Percentiles rank a stretch among this genome's conserved stretches.
phyloP scores from a whole-genome alignment of 2,329 filamentous ascomycete genomes.

The Fusarium neocosmosporiellum region DNA sequence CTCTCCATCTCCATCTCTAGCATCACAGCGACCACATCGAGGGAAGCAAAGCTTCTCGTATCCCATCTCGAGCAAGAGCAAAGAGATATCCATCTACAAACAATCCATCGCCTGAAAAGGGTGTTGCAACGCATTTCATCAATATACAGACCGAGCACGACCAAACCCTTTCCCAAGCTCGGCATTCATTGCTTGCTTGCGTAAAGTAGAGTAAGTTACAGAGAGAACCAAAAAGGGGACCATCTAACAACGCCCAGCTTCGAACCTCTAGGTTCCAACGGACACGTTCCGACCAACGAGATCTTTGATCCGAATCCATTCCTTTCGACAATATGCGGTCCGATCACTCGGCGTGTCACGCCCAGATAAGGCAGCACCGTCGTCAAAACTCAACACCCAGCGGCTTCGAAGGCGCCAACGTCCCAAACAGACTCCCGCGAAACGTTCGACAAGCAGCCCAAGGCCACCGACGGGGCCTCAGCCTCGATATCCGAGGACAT shows the following conservation, averaged over 20 bases:
- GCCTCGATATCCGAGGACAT: constrained; percentile 79
- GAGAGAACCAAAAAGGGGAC: background rate
- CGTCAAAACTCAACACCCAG: constrained; percentile 89
- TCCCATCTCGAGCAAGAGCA: constrained; percentile 14
- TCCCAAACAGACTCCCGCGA: constrained; percentile 69
- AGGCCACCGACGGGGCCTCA: constrained; percentile 84
- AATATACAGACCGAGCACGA: constrained; percentile 60
- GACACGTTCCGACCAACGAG: constrained; percentile 64
- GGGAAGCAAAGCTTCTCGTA: constrained; percentile 22
- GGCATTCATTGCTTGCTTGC: constrained; percentile 86
- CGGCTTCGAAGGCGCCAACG: constrained; percentile 80
- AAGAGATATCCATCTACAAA: background rate
- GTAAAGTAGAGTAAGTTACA: constrained; percentile 70
- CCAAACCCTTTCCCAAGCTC: constrained; percentile 65
- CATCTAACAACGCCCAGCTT: constrained; percentile 47
- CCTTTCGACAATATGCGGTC: constrained; percentile 82
- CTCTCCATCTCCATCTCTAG: constrained; percentile 37
- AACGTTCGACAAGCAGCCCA: constrained; percentile 51
- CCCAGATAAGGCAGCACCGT: constrained; percentile 69
- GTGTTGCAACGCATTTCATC: constrained; percentile 38
- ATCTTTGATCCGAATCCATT: constrained; percentile 70
- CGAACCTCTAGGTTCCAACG: constrained; percentile 61
- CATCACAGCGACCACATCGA: constrained; percentile 32
- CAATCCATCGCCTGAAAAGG: constrained; percentile 44
- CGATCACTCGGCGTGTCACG: constrained; percentile 78